phyloP scores from a whole-genome alignment of 2,329 filamentous ascomycete species.

The Capronia americana region DNA sequence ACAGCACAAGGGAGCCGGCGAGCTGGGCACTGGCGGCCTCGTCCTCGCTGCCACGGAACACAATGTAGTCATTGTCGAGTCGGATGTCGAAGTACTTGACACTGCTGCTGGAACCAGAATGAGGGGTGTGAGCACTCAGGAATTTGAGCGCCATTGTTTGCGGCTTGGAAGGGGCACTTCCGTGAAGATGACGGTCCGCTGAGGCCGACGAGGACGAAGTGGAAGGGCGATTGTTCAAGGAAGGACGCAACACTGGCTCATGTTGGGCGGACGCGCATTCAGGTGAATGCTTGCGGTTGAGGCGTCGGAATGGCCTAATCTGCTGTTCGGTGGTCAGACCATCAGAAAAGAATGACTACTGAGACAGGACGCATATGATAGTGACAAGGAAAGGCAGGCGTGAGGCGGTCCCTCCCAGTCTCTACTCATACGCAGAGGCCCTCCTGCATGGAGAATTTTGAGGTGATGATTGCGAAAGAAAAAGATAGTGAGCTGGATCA shows the following conservation, averaged over 20 bases:
- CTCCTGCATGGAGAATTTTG: conserved; percentile 17
- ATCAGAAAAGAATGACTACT: conserved; percentile 27
- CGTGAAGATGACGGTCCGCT: conserved; percentile 33
- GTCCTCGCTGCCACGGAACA: conserved; percentile 75
- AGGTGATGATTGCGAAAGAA: conserved; percentile 22
- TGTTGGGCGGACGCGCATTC: conserved; percentile 33
- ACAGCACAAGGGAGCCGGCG: conserved; percentile 76
- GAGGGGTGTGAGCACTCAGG: conserved; percentile 48
- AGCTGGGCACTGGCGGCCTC: conserved; percentile 78
- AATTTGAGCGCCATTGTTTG: conserved; percentile 54
- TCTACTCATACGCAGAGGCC: conserved; percentile 16
- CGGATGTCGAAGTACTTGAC: conserved; percentile 61
- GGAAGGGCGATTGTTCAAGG: conserved; percentile 29
- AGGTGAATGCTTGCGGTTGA: conserved; percentile 35
- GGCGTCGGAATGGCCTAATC: conserved; percentile 29
- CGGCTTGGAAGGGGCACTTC: conserved; percentile 24
- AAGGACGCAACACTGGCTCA: conserved; percentile 31
- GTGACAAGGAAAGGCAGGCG: conserved; percentile 5
- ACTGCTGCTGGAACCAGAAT: conserved; percentile 47
- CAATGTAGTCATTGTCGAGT: conserved; percentile 78
- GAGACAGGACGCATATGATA: conserved; percentile 17
- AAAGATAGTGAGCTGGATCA: conserved; percentile 22
- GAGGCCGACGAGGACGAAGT: conserved; percentile 24
- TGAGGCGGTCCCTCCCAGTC: conserved; percentile 5
- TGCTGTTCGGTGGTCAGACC: conserved; percentile 20